Evolutionary conservation across 257 asterid genomes (phyloP), one percentile per base, ranked within the genome.

Genomic region (Echium plantagineum): DNA sequence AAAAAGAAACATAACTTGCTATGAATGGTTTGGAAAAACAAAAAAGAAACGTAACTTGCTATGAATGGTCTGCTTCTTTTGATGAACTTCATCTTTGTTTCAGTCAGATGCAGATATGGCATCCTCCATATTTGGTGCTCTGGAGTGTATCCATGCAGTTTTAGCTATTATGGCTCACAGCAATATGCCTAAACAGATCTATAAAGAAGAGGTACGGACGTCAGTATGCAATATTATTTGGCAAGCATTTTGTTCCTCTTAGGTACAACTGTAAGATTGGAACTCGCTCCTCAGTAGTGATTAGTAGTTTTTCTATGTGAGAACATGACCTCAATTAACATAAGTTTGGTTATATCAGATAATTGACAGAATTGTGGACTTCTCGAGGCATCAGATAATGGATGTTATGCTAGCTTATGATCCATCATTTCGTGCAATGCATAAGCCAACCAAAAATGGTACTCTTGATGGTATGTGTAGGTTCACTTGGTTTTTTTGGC

Each of bases 141-240:
- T 93, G 83, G 99, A 93, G 81, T 83, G 97, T 3, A 85, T 86
- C 77, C 97, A 83, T 74, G 99, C 95, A 59, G 84, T 97, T 77
- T 83, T 93, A 71, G 90, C 86, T 60, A 78, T 93, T 71, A 80
- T 93, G 91, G 85, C 89, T 65, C 75, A 74, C 75, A 79, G 66
- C 70, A 95, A 80, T 75, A 82, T 93, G 99, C 91, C 99, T 60
- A 93, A 93, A 74, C 94, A 81, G 78, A 79, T 93, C 35, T 93
- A 93, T 69, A 86, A 86, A 62, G 99, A 93, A 76, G 99, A 93
- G 90, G 99, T 86, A 72, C 67, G 76, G 17, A 20, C 5, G 9
- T 53, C 15, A 21, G 57, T 21, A n/a, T 53, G 22, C 15, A 12
- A 10, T 56, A 21, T 24, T 4, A 3, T 24, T 56, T 24, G 38